These are phyloP conservation scores for Talaromyces proteolyticus DNA, from an alignment of 495 filamentous ascomycete species.

Conservation along the genomic window DNA sequence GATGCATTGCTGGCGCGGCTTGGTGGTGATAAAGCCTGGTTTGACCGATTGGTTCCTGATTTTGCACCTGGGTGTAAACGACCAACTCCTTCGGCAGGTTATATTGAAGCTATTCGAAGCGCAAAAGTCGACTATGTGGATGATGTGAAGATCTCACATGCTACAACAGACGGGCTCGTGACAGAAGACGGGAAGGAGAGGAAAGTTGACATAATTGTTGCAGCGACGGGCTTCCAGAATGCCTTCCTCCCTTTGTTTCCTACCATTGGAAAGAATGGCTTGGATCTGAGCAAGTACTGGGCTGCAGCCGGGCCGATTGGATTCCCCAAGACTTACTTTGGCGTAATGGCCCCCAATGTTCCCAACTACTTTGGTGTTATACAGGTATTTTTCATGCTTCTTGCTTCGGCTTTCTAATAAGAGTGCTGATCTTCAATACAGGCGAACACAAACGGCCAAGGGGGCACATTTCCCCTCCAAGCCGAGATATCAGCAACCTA, in stretches of 20 bases:
- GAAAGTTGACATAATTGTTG: constrained; percentile 10
- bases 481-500: background rate
- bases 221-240: constrained; percentile 11
- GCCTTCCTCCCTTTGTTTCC: constrained; percentile 10
- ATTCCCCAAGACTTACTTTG: background rate
- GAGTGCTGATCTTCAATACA: background rate
- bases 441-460: constrained; percentile 1
- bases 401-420: background rate
- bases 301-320: constrained; percentile 4
- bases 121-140: constrained; percentile 9
- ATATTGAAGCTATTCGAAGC: constrained; percentile 12
- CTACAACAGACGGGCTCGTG: constrained; percentile 7
- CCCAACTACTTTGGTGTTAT: constrained; percentile 1
- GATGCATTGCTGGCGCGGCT: constrained; percentile 2
- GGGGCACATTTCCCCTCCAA: constrained; percentile 1
- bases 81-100: constrained; percentile 10
- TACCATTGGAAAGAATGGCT: constrained; percentile 9
- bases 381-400: background rate
- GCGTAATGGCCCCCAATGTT: background rate
- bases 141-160: background rate
- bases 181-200: constrained; percentile 6
- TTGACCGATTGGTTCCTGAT: constrained; percentile 7
- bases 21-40: constrained; percentile 2
- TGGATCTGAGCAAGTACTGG: constrained; percentile 7
- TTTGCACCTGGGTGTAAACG: constrained; percentile 14